Evolutionary conservation across 164 flowering plant genomes (phyloP).

Genomic region (Tetracentron sinense): DNA sequence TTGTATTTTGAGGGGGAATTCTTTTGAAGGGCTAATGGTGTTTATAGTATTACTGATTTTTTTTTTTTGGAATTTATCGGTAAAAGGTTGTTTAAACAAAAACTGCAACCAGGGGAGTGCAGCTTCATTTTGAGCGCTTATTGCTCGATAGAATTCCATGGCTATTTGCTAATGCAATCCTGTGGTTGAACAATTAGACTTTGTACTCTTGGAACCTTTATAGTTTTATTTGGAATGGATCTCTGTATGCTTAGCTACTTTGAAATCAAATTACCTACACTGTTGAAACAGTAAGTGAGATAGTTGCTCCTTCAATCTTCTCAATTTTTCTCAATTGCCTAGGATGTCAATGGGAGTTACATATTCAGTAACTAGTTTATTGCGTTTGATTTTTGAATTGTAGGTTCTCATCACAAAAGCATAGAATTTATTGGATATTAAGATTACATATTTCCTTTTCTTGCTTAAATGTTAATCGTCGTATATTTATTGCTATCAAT

Average conservation of each 20-base stretch:
- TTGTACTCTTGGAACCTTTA: not conserved
- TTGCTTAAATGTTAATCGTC: no score
- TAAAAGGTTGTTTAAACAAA: no score
- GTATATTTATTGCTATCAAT: not conserved
- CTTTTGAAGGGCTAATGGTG: no score
- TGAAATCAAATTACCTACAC: not conserved
- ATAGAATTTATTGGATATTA: not conserved
- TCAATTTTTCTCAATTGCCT: not conserved
- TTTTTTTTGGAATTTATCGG: no score
- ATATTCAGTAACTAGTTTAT: no score
- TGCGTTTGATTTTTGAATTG: not conserved
- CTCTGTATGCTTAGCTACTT: not conserved
- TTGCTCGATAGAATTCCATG: no score
- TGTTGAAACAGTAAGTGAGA: not conserved
- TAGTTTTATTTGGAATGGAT: not conserved
- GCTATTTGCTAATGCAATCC: no score
- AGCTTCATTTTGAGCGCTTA: no score
- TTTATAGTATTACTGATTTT: no score
- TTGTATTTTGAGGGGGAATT: no score
- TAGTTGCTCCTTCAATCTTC: not conserved
- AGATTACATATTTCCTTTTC: not conserved
- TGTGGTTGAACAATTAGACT: not conserved
- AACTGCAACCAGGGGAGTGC: no score
- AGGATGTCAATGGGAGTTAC: no score
- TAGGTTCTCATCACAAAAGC: not conserved